These are phyloP conservation scores for Hypoxylon sp. DNA, from an alignment of 2,329 filamentous ascomycete species.

Conservation along the genomic window DNA sequence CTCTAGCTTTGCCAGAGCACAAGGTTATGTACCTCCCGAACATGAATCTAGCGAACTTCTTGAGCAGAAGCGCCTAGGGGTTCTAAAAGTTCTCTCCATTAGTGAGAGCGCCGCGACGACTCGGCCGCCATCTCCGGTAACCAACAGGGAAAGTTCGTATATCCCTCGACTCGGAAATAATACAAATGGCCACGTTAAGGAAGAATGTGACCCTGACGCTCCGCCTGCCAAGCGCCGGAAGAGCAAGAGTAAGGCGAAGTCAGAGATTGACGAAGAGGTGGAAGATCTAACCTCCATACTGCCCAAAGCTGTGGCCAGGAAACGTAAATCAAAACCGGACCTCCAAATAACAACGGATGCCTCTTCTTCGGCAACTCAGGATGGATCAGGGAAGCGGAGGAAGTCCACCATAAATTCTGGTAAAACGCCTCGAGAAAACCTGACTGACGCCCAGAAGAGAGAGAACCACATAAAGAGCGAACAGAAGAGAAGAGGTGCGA, in stretches of 20 bases:
- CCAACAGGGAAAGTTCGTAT: constrained; percentile 45
- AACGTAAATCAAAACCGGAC: constrained; percentile 63
- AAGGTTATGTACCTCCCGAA: constrained; percentile 70
- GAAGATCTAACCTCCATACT: constrained; percentile 53
- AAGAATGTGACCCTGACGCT: constrained; percentile 56
- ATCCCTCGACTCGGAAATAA: constrained; percentile 45
- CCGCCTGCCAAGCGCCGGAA: constrained; percentile 67
- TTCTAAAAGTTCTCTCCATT: constrained; percentile 68
- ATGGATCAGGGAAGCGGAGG: constrained; percentile 59
- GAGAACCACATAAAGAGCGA: constrained; percentile 74
- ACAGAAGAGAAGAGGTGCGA: constrained; percentile 73
- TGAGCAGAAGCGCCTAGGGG: constrained; percentile 66
- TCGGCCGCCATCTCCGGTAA: constrained; percentile 67
- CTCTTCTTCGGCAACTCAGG: constrained; percentile 55
- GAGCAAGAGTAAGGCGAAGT: constrained; percentile 67
- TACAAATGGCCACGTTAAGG: constrained; percentile 47
- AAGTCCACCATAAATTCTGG: constrained; percentile 60
- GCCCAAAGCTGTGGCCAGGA: constrained; percentile 54
- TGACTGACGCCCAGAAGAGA: constrained; percentile 87
- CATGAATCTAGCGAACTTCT: constrained; percentile 70
- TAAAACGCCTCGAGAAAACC: constrained; percentile 75
- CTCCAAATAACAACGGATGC: constrained; percentile 48
- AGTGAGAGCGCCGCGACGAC: constrained; percentile 71
- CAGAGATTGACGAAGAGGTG: constrained; percentile 59
- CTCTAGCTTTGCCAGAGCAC: constrained; percentile 68